A percentile compares a stretch with the other conserved stretches of the same genome.
These are phyloP conservation scores for Lipomyces spencermartinsiae DNA, from an alignment of 805 yeast species.

Conservation along the genomic window DNA sequence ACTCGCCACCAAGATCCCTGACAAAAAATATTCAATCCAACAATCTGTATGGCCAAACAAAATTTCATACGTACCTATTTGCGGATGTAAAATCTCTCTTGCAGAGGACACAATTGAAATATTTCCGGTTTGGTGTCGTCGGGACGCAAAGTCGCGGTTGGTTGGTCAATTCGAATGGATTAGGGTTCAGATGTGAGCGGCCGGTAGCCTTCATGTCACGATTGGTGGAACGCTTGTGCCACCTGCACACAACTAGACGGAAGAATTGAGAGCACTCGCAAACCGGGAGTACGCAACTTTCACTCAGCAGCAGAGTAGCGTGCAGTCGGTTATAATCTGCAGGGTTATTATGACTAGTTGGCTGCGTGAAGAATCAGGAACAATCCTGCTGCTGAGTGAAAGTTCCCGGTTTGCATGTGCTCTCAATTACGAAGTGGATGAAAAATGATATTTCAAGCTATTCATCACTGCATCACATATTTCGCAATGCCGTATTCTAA, in stretches of 20 bases:
- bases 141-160: background rate
- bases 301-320: too few species aligned
- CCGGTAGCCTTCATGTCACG: too few species aligned
- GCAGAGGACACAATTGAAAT: background rate
- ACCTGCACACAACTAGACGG: too few species aligned
- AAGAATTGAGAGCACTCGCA: too few species aligned
- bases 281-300: too few species aligned
- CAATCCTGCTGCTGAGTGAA: too few species aligned
- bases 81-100: background rate
- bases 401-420: background rate
- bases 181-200: background rate
- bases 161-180: background rate
- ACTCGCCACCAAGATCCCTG: background rate
- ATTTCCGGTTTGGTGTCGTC: background rate
- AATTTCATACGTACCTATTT: background rate
- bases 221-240: too few species aligned
- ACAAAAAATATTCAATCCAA: background rate
- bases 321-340: too few species aligned
- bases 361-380: too few species aligned
- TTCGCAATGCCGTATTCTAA: background rate
- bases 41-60: background rate
- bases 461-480: background rate
- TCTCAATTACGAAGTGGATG: background rate
- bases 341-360: too few species aligned
- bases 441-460: background rate